Evolutionary conservation across 331 rosid species (phyloP).

Genomic region (Spiraea crenata): DNA sequence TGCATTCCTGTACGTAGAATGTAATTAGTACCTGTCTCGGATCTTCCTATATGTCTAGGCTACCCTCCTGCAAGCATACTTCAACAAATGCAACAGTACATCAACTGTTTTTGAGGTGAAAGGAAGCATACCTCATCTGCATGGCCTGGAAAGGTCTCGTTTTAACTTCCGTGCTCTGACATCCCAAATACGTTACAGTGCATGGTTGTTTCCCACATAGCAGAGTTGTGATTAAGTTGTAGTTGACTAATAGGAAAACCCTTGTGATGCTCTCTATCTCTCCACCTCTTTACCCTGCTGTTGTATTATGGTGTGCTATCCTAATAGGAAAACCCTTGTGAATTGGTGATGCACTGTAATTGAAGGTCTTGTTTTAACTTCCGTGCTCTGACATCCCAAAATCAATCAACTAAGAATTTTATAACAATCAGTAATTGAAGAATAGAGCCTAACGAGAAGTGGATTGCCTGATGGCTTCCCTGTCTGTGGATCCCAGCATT

Average conservation of each 20-base stretch:
- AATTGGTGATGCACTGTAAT: no score
- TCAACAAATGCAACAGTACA: background rate
- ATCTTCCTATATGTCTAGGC: background rate
- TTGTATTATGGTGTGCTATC: background rate
- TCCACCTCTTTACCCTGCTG: constrained; percentile 15
- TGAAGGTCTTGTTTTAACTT: constrained; percentile 92
- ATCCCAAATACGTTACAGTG: constrained; percentile 68
- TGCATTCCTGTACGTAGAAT: background rate
- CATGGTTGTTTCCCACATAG: background rate
- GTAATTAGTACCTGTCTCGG: background rate
- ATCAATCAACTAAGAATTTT: constrained; percentile 31
- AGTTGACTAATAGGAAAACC: background rate
- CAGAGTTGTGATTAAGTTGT: background rate
- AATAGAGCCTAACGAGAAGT: constrained; percentile 46
- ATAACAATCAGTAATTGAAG: background rate
- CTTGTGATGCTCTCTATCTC: background rate
- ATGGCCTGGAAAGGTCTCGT: constrained; percentile 98
- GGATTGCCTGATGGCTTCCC: constrained; percentile 75
- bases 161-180: constrained; percentile 68
- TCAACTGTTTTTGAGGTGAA: background rate
- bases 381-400: constrained; percentile 85
- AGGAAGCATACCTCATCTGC: constrained; percentile 68
- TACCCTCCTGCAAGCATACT: background rate
- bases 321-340: no score
- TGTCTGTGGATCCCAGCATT: constrained; percentile 87